phyloP scores from a whole-genome alignment of 2,329 filamentous ascomycete genomes.

The Fusarium sp. region DNA sequence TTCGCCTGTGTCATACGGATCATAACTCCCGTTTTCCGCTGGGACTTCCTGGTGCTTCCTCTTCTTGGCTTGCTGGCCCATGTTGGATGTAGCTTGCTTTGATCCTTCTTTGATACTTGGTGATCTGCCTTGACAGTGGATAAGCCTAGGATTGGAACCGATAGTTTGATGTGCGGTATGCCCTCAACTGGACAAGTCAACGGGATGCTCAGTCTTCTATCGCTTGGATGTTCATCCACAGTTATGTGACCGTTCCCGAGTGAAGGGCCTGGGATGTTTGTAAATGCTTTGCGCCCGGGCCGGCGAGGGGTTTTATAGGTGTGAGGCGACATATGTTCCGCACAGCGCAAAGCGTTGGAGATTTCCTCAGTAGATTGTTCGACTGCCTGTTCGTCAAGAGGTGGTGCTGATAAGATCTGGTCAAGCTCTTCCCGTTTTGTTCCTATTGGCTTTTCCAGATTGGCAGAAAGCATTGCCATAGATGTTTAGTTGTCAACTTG shows the following conservation, averaged over 20 bases:
- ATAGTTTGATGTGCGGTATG: slow-evolving; percentile 22
- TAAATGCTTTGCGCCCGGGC: neutral
- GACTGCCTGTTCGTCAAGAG: neutral
- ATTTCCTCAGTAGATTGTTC: neutral
- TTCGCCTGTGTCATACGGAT: neutral
- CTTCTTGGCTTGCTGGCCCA: slow-evolving; percentile 9
- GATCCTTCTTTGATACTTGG: neutral
- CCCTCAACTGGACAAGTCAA: neutral
- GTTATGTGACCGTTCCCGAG: neutral
- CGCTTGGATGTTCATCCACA: neutral
- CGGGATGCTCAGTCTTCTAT: slow-evolving; percentile 18
- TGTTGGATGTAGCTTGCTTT: slow-evolving; percentile 1
- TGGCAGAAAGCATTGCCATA: neutral
- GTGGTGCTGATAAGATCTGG: neutral
- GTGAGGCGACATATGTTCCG: neutral
- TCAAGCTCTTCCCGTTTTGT: neutral
- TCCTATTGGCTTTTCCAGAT: neutral
- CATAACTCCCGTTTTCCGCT: neutral
- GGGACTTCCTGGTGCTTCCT: neutral
- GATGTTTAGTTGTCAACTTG: neutral
- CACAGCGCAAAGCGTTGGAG: neutral
- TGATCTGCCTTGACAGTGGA: neutral
- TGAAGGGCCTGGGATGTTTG: neutral
- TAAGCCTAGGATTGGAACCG: slow-evolving; percentile 1
- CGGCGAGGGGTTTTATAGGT: neutral